Percentiles rank a stretch among this genome's conserved stretches.
Conservation (phyloP, 73 alveolate species). For the Blepharisma stoltei region DNA sequence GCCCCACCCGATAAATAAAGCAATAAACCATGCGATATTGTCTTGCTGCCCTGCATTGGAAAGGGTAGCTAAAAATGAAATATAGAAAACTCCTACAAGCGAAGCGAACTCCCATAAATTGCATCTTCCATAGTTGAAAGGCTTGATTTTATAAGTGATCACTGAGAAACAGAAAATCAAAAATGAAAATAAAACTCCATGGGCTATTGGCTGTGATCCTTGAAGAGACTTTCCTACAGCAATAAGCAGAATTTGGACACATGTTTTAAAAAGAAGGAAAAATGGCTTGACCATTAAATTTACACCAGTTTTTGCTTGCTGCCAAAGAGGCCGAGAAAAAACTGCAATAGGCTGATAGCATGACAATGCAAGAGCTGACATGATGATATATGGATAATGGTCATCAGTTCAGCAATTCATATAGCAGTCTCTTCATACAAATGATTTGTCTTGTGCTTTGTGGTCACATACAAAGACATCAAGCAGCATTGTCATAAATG, state of each 20-base stretch:
- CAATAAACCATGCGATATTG: slow-evolving; percentile 25
- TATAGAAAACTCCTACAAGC: background rate
- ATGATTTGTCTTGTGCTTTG: slow-evolving; percentile 20
- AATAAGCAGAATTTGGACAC: slow-evolving; percentile 22
- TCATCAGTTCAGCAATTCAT: slow-evolving; percentile 4
- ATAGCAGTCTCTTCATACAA: slow-evolving; percentile 23
- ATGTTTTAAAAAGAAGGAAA: slow-evolving; percentile 26
- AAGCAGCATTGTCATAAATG: background rate
- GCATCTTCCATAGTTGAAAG: slow-evolving; percentile 28
- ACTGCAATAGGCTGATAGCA: slow-evolving; percentile 29
- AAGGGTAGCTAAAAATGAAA: slow-evolving; percentile 14
- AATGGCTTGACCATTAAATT: slow-evolving; percentile 27
- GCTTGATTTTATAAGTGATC: slow-evolving; percentile 14
- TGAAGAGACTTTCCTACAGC: slow-evolving; percentile 15
- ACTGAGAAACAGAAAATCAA: background rate
- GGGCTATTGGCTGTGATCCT: background rate
- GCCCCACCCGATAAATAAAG: slow-evolving; percentile 22
- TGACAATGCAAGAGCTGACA: slow-evolving; percentile 10
- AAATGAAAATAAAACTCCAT: slow-evolving; percentile 11
- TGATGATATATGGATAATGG: slow-evolving; percentile 8
- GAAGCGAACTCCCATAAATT: slow-evolving; percentile 27
- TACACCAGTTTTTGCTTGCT: slow-evolving; percentile 31
- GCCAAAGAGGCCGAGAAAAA: slow-evolving; percentile 29
- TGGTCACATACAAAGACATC: slow-evolving; percentile 33
- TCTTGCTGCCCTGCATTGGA: background rate